Percentiles rank a stretch among this genome's conserved stretches.
These are phyloP conservation scores for Alisma plantagoaquatica DNA, from an alignment of 106 monocot species.

Conservation along the genomic window DNA sequence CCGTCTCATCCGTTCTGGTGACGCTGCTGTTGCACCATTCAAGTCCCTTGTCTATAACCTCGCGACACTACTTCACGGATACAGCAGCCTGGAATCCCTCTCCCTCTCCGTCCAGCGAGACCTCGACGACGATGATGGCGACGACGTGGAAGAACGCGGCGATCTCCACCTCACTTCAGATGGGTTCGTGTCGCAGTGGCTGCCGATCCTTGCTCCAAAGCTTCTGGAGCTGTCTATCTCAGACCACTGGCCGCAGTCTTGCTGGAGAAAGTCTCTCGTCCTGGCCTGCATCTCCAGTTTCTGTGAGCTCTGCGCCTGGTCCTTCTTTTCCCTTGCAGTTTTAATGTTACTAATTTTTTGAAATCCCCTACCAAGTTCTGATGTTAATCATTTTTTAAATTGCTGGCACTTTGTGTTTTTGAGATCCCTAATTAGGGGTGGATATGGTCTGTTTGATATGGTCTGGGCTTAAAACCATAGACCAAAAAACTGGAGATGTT, in stretches of 20 bases:
- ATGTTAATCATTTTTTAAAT: too few species aligned
- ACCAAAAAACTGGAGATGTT: too few species aligned
- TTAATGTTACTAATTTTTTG: too few species aligned
- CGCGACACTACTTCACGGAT: not conserved
- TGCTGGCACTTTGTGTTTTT: too few species aligned
- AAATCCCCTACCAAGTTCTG: too few species aligned
- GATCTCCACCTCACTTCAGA: not conserved
- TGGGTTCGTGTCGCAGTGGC: not conserved
- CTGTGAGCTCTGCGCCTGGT: not conserved
- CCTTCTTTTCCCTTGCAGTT: too few species aligned
- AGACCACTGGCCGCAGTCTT: not conserved
- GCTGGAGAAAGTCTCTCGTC: not conserved
- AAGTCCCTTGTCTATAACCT: not conserved
- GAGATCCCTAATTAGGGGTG: too few species aligned
- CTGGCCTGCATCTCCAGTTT: not conserved
- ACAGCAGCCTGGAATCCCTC: not conserved
- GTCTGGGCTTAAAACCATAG: too few species aligned
- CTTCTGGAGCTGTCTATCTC: not conserved
- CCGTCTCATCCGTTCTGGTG: not conserved
- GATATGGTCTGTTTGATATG: too few species aligned
- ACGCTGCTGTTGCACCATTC: too few species aligned
- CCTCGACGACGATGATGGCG: not conserved
- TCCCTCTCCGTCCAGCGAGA: not conserved
- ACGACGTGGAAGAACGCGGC: not conserved
- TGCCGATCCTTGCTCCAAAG: not conserved